These are phyloP conservation scores for Bruguiera parviflora DNA, from an alignment of 345 rosid genomes.

Conservation along the genomic window DNA sequence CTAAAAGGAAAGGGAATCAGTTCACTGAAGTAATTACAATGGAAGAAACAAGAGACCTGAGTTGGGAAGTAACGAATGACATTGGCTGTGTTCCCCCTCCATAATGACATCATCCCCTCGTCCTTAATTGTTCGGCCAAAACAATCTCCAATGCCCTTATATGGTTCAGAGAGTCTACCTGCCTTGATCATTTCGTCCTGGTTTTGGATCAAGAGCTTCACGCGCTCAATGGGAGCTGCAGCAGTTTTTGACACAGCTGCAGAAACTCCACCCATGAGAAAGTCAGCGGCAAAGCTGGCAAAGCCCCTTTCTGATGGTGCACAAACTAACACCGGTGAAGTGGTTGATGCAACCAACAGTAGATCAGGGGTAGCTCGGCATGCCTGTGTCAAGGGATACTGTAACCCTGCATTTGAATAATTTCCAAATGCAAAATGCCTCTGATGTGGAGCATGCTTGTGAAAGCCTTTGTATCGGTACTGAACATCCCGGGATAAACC, in stretches of 20 bases:
- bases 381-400: constrained; percentile 1
- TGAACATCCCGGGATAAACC: constrained; percentile 23
- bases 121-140: constrained; percentile 22
- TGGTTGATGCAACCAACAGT: constrained; percentile 6
- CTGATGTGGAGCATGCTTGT: constrained; percentile 21
- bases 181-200: constrained; percentile 25
- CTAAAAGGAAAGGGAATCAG: background rate
- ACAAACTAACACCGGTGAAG: constrained; percentile 11
- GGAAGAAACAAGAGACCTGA: constrained; percentile 16
- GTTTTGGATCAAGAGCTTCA: constrained; percentile 24
- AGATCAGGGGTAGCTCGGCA: constrained; percentile 7
- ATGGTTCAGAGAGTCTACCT: constrained; percentile 26
- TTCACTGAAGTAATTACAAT: background rate
- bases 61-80: constrained; percentile 32
- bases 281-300: constrained; percentile 20
- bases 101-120: constrained; percentile 24
- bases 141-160: constrained; percentile 29
- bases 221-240: constrained; percentile 27
- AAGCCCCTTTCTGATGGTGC: constrained; percentile 21
- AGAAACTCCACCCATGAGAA: constrained; percentile 30
- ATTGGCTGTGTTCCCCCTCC: constrained; percentile 33
- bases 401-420: constrained; percentile 26
- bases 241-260: constrained; percentile 30
- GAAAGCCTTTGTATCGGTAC: constrained; percentile 19
- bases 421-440: constrained; percentile 23